Conservation (phyloP, 1,284 basidiomycete genomes). For the Trametes polyzona region DNA sequence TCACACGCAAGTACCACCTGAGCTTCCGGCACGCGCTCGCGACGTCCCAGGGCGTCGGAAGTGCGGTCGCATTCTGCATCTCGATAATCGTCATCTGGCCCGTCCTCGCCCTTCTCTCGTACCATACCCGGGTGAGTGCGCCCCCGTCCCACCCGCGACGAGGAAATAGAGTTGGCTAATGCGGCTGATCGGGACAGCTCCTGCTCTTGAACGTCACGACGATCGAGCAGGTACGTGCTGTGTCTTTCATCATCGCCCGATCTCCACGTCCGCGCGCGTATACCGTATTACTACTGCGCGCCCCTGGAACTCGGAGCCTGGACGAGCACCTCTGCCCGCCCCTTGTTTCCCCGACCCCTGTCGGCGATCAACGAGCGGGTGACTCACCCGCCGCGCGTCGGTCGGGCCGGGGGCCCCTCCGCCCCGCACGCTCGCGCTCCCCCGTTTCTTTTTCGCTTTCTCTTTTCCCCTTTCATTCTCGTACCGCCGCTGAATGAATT, state of each 20-base stretch:
- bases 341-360: slow-evolving; percentile 5
- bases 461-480: background rate
- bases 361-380: slow-evolving; percentile 16
- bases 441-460: background rate
- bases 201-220: slow-evolving; percentile 87
- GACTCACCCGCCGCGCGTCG: slow-evolving; percentile 14
- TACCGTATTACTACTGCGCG: too few relatives aligned
- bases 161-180: slow-evolving; percentile 6
- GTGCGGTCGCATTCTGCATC: slow-evolving; percentile 77
- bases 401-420: slow-evolving; percentile 1
- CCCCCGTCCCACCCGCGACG: background rate
- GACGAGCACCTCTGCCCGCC: background rate
- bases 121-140: slow-evolving; percentile 80
- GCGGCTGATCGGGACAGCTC: slow-evolving; percentile 50
- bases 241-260: slow-evolving; percentile 10
- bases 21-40: slow-evolving; percentile 62
- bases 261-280: slow-evolving; percentile 8
- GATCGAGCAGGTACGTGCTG: slow-evolving; percentile 81
- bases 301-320: too few relatives aligned
- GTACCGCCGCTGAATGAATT: background rate
- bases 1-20: slow-evolving; percentile 55
- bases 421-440: background rate
- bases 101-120: slow-evolving; percentile 74
- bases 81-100: slow-evolving; percentile 79
- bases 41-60: slow-evolving; percentile 62